Conservation (phyloP, 169 alveolate genomes). For the Cryptosporidium bovis region DNA sequence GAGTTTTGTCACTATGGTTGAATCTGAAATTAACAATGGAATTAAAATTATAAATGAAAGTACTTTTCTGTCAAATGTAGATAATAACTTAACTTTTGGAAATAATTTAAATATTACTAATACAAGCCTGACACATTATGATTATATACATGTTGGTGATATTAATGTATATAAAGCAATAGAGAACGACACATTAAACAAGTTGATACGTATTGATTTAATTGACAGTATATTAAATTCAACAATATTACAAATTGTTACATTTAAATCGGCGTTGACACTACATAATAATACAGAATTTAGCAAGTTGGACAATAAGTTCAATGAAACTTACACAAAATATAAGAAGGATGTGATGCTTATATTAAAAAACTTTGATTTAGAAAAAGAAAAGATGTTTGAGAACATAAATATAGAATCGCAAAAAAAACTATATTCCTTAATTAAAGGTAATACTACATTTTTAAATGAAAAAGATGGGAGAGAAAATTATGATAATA, state of each 20-base stretch:
- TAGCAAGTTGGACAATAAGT: slow-evolving; percentile 1
- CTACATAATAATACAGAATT: slow-evolving; percentile 1
- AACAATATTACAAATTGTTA: neutral
- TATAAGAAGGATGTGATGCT: slow-evolving; percentile 7
- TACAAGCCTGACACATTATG: no score
- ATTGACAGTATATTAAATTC: no score
- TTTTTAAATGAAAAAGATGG: neutral
- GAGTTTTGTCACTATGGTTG: no score
- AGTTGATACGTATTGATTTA: no score
- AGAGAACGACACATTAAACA: no score
- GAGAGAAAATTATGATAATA: neutral
- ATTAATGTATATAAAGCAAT: no score
- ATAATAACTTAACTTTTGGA: no score
- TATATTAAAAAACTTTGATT: neutral
- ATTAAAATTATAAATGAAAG: no score
- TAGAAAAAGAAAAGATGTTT: neutral
- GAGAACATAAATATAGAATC: slow-evolving; percentile 14
- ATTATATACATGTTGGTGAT: no score
- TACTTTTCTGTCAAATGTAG: no score
- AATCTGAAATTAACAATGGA: no score
- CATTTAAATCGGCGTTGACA: slow-evolving; percentile 10
- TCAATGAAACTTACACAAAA: slow-evolving; percentile 27
- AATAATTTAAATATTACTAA: no score
- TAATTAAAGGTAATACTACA: neutral
- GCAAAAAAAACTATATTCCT: neutral